Percentiles rank a stretch among this genome's conserved stretches.
These are phyloP conservation scores for Hypoxylon sp. DNA, from an alignment of 2,329 filamentous ascomycete genomes.

Conservation along the genomic window DNA sequence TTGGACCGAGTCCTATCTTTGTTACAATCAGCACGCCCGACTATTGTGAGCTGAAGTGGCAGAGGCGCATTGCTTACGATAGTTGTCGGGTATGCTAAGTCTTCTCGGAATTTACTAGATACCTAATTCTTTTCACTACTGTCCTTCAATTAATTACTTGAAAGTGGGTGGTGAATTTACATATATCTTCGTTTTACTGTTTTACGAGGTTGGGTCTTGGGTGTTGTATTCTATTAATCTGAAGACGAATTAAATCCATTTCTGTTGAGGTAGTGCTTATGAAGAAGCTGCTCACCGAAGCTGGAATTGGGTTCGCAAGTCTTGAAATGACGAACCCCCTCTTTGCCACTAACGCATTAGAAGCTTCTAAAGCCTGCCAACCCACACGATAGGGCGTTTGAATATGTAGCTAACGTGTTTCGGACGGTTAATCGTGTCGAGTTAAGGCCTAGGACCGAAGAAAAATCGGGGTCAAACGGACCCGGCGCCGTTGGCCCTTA, in stretches of 20 bases:
- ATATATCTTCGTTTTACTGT: background rate
- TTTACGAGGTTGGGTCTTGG: background rate
- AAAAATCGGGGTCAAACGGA: slow-evolving; percentile 32
- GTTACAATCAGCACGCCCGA: background rate
- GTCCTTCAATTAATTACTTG: too few relatives aligned
- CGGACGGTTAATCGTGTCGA: slow-evolving; percentile 2
- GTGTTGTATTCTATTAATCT: slow-evolving; percentile 1
- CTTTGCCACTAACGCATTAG: slow-evolving; percentile 13
- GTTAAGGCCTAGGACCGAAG: slow-evolving; percentile 23
- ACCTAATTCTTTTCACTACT: too few relatives aligned
- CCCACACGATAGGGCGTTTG: background rate
- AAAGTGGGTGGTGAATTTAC: background rate
- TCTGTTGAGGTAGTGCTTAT: background rate
- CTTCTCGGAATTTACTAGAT: background rate
- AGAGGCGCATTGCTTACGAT: background rate
- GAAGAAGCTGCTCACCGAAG: slow-evolving; percentile 6
- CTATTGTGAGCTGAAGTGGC: background rate
- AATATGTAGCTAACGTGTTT: slow-evolving; percentile 10
- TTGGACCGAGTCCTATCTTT: background rate
- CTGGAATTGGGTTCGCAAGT: slow-evolving; percentile 2
- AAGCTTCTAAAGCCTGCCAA: background rate
- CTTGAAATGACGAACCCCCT: slow-evolving; percentile 2
- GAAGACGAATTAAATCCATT: background rate
- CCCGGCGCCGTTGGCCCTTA: slow-evolving; percentile 26
- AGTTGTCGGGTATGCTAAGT: background rate